phyloP scores from a whole-genome alignment of 164 flowering plant species.

The Chimonanthus praecox region DNA sequence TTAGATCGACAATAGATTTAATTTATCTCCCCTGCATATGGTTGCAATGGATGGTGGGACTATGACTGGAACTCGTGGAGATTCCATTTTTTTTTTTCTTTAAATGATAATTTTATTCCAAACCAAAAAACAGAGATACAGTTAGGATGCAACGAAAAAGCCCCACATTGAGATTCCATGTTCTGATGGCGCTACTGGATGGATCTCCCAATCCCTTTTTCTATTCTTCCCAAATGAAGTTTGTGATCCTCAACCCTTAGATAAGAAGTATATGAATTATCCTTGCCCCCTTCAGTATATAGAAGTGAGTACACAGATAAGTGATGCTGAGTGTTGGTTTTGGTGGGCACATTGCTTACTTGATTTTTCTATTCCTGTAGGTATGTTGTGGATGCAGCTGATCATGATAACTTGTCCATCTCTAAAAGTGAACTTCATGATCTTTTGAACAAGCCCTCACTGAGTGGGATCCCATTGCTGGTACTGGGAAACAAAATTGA shows the following conservation, averaged over 20 bases:
- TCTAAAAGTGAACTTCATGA: conserved; percentile 75
- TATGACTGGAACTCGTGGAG: too few relatives aligned
- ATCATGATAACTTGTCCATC: conserved; percentile 52
- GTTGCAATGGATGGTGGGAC: too few relatives aligned
- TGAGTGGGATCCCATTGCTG: conserved; percentile 70
- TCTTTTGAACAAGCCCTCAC: conserved; percentile 59
- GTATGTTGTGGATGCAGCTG: conserved; percentile 84
- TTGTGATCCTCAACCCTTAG: neutral
- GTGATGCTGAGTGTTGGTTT: neutral
- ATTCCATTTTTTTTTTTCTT: too few relatives aligned
- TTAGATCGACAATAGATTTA: too few relatives aligned
- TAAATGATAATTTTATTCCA: too few relatives aligned
- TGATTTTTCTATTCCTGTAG: conserved; percentile 26
- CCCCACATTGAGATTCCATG: too few relatives aligned
- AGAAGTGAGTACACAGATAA: too few relatives aligned
- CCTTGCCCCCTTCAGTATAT: neutral
- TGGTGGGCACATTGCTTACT: neutral
- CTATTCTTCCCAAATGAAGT: neutral
- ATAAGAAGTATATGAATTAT: neutral
- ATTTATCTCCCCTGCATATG: too few relatives aligned
- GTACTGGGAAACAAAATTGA: conserved; percentile 82
- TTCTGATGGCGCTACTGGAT: too few relatives aligned
- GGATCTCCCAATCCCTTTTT: neutral
- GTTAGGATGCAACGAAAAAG: too few relatives aligned
- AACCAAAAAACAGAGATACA: too few relatives aligned